Evolutionary conservation across 139 green algal species (phyloP), one percentile per base, ranked within the genome.

Genomic region (Ulvella scutata): DNA sequence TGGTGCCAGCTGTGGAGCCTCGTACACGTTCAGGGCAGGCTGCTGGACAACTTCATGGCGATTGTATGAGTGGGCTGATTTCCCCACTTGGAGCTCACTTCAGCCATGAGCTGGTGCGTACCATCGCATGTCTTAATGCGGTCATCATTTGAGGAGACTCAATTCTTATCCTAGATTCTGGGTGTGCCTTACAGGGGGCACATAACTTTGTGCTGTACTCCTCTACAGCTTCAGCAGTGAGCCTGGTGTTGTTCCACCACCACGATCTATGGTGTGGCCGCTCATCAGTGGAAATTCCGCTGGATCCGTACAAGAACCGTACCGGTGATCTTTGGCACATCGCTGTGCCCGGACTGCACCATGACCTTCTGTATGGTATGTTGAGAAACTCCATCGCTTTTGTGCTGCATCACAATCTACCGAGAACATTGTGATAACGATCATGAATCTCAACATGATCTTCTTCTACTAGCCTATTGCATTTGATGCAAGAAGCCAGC

Each of bases 161-260:
- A 59, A 20, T 59, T 59, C 21, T 59, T 20, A n/a, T n/a, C n/a
- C n/a, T n/a, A n/a, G n/a, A 13, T 13, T 26, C 13, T 59, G 13
- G 13, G 40, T 59, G 17, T 34, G 3, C 2, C 35, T 21, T 73
- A 72, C 83, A 96, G 88, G 85, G 79, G 40, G 85, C 61, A 23
- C 76, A 91, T 37, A 98, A 98, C 77, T 97, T 98, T 83, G 88
- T 92, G 0, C 2, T 98, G 2, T 85, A 84, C 33, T 83, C 85
- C 33, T 79, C 78, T 37, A 83, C 76, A 28, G 91, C 92, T 4
- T 81, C 73, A 13, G 62, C 44, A 4, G 80, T 98, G 3, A 87
- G 39, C 7, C 82, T 98, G 31, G 90, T 89, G 38, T 80, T 98
- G 29, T 98, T 96, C 85, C 91, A 80, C 0, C 84, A 93, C 51